Evolutionary conservation across 176 grass and related monocot species (phyloP).

Genomic region (bread wheat (Triticum aestivum)): DNA sequence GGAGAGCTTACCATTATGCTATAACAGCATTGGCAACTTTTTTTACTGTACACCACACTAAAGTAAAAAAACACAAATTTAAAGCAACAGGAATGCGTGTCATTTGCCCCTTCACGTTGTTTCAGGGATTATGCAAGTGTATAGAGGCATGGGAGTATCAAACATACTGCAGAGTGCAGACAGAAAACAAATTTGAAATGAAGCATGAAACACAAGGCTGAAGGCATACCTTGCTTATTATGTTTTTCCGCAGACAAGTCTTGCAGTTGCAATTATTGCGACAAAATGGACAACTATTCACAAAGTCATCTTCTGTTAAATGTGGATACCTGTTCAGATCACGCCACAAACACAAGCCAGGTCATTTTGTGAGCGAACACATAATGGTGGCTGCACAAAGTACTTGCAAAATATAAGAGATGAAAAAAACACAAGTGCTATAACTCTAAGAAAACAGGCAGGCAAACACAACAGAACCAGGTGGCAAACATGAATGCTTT

Average conservation of each 20-base stretch:
- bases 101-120: not conserved
- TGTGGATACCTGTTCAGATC: constrained; percentile 52
- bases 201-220: not conserved
- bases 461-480: not conserved
- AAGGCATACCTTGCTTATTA: not conserved
- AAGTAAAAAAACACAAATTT: not conserved
- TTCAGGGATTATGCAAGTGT: not conserved
- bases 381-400: not conserved
- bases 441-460: not conserved
- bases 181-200: not conserved
- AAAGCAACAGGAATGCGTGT: not conserved
- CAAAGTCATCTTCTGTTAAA: constrained; percentile 54
- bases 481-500: not conserved
- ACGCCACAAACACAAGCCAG: not conserved
- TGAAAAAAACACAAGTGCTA: not conserved
- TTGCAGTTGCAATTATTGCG: constrained; percentile 59
- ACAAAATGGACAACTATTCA: constrained; percentile 41
- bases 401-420: not conserved
- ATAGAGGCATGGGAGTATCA: not conserved
- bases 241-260: constrained; percentile 31
- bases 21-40: not conserved
- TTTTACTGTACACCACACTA: not conserved
- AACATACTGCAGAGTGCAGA: not conserved
- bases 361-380: not conserved
- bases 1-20: not conserved